Base-by-base conservation (phyloP, 352 stramenopile genomes). In the Phytophthora nicotianae region DNA sequence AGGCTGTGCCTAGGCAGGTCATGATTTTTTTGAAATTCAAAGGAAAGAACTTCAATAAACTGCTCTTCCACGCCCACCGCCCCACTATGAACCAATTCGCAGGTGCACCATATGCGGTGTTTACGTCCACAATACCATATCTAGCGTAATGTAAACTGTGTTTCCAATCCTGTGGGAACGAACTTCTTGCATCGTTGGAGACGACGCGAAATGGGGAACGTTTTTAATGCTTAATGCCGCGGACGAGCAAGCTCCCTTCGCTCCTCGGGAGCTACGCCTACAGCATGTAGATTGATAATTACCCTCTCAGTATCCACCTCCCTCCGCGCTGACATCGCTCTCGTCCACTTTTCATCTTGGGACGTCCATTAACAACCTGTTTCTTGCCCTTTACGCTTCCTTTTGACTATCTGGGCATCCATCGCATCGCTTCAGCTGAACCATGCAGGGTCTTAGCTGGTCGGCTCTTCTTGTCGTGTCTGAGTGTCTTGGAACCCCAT, bases 401-500 rank as follows among this genome's bases (percentile, higher is more conserved):
- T 52, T 51, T 60, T 35, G 50, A 57, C 63, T 63, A 32, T 63
- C 9, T 69, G 54, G 61, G 61, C 47, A 62, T 56, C 17, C 29
- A 43, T 50, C 21, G 50, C n/a, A 52, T 60, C 23, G 37, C n/a
- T 66, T n/a, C 40, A 46, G 50, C 56, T 47, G 33, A 38, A 19
- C n/a, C 29, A 45, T 5, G 16, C 48, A 57, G 32, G 19, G 9
- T n/a, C 17, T 75, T 29, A 75, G 59, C 23, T 57, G 17, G 41
- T 58, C 11, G 62, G 42, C 17, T 73, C 54, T 40, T 60, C 54
- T 41, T 72, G 24, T 14, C 32, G 41, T 41, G 41, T 73, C 23
- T 76, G 53, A 14, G 68, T 73, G 32, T 73, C 68, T 56, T 73
- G 53, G 21, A 76, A 73, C 14, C 68, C 68, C 64, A 80, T 73